Conservation (phyloP, 139 green algal genomes). For the Axilococcus clingmanii region DNA sequence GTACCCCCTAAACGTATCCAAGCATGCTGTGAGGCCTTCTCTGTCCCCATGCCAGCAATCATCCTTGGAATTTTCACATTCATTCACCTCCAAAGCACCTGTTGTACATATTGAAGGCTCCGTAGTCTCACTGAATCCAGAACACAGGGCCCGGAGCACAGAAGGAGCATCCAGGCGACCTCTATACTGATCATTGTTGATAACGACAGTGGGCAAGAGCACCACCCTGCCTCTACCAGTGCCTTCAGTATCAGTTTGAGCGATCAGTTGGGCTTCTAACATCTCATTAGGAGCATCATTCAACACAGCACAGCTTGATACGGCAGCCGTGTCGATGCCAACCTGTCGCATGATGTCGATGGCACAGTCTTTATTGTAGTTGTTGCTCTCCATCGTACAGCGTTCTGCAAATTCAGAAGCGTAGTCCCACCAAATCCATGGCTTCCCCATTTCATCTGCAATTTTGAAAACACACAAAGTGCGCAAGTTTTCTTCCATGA, state of each 20-base stretch:
- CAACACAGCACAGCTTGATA: constrained; percentile 44
- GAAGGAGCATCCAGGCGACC: constrained; percentile 22
- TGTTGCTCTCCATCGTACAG: constrained; percentile 38
- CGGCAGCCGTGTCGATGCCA: constrained; percentile 22
- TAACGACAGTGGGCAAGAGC: constrained; percentile 59
- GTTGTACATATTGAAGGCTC: constrained; percentile 50
- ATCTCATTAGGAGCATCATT: constrained; percentile 27
- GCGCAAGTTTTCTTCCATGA: constrained; percentile 59
- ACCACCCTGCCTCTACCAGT: constrained; percentile 33
- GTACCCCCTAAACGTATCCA: constrained; percentile 65
- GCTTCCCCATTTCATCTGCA: constrained; percentile 7
- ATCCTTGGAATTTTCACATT: constrained; percentile 29
- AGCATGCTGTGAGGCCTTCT: constrained; percentile 35
- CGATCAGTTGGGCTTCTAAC: constrained; percentile 27
- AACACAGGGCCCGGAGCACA: constrained; percentile 57
- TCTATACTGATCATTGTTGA: constrained; percentile 48
- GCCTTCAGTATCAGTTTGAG: constrained; percentile 15
- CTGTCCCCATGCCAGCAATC: constrained; percentile 38
- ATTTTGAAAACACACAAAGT: constrained; percentile 51
- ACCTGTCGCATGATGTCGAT: constrained; percentile 20
- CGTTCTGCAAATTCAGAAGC: constrained; percentile 27
- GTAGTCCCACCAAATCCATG: constrained; percentile 63
- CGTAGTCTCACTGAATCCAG: constrained; percentile 52
- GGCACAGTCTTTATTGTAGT: constrained; percentile 37
- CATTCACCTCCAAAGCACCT: constrained; percentile 25